Evolutionary conservation across 441 rosid genomes (phyloP).

Genomic region (Erysimum pusillum): DNA sequence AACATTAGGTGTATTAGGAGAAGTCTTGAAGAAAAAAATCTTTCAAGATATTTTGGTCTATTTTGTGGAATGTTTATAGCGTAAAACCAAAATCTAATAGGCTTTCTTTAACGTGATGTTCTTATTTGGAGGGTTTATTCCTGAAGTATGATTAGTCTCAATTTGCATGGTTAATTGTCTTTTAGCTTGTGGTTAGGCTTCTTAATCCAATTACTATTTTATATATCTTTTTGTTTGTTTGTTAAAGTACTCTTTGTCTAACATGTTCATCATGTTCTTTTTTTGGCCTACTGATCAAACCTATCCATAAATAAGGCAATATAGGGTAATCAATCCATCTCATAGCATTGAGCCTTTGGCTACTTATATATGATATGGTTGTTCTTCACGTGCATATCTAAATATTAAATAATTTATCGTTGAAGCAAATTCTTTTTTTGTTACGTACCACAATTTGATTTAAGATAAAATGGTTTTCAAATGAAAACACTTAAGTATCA

Average conservation of each 20-base stretch:
- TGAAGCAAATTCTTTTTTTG: not conserved
- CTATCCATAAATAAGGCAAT: not conserved
- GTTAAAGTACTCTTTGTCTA: too few relatives aligned
- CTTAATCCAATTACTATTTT: not conserved
- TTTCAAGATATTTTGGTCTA: conserved; percentile 5
- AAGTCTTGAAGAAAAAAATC: not conserved
- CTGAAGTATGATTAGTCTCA: conserved; percentile 17
- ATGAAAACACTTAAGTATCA: too few relatives aligned
- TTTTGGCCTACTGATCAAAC: conserved; percentile 13
- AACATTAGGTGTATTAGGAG: too few relatives aligned
- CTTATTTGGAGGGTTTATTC: not conserved
- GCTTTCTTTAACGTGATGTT: not conserved
- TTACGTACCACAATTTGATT: not conserved
- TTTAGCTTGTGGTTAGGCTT: conserved; percentile 6
- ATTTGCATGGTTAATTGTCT: conserved; percentile 15
- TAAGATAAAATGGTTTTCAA: too few relatives aligned
- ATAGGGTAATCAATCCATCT: conserved; percentile 24
- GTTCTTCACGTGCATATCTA: conserved; percentile 9
- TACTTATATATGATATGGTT: not conserved
- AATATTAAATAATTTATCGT: not conserved
- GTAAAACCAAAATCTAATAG: not conserved
- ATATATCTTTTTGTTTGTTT: too few relatives aligned
- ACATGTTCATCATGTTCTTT: not conserved
- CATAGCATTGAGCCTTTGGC: not conserved
- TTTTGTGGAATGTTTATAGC: conserved; percentile 6